These are phyloP conservation scores for Tetradesmus lagerheimii DNA, from an alignment of 139 green algal genomes.

Conservation along the genomic window DNA sequence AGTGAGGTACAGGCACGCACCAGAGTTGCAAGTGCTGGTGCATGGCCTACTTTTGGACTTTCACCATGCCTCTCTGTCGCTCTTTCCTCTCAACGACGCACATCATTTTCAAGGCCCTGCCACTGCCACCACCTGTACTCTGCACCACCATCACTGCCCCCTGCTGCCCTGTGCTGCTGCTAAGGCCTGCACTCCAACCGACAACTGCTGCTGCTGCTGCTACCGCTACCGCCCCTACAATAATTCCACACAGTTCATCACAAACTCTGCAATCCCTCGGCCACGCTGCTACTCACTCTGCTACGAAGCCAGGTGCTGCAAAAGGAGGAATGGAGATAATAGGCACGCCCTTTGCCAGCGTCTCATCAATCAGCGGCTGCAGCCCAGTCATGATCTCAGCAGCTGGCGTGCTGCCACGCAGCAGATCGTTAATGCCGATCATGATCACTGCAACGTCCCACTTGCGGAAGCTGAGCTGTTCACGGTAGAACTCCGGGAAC, in stretches of 20 bases:
- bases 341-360: constrained; percentile 7
- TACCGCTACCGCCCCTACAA: too few relatives aligned
- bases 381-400: constrained; percentile 34
- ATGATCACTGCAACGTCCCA: constrained; percentile 30
- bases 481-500: neutral
- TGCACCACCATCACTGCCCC: too few relatives aligned
- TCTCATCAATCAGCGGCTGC: neutral
- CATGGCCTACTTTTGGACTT: neutral
- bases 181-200: neutral
- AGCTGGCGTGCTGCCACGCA: constrained; percentile 35
- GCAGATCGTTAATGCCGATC: constrained; percentile 50
- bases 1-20: too few relatives aligned
- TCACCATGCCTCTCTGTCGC: too few relatives aligned
- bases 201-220: too few relatives aligned
- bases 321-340: constrained; percentile 34
- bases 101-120: too few relatives aligned
- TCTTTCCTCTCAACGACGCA: too few relatives aligned
- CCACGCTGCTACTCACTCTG: constrained; percentile 14
- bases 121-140: too few relatives aligned
- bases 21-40: neutral
- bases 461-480: neutral
- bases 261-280: too few relatives aligned
- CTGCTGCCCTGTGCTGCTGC: too few relatives aligned
- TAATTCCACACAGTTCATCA: too few relatives aligned
- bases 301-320: constrained; percentile 39